A percentile compares a stretch with the other conserved stretches of the same genome.
phyloP scores from a whole-genome alignment of 148 eudicot species.

The Camellia sinensis region DNA sequence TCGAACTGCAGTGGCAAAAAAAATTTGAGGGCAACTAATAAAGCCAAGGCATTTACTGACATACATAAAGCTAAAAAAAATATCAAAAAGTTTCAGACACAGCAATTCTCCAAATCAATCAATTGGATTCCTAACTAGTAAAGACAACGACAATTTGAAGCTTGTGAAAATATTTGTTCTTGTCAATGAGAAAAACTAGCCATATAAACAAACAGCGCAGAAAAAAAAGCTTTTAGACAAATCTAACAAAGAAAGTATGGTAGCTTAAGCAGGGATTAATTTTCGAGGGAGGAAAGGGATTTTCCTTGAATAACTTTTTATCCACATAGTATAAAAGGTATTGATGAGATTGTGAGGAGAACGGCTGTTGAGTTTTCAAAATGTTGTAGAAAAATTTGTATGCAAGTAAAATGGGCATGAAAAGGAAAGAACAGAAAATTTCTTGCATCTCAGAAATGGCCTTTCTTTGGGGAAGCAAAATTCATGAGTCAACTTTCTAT shows the following conservation, averaged over 20 bases:
- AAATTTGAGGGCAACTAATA: not conserved
- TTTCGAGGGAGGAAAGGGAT: not conserved
- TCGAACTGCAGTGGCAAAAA: conserved; percentile 48
- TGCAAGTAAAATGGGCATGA: not conserved
- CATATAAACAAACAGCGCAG: not conserved
- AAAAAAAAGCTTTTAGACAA: not conserved
- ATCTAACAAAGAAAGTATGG: not conserved
- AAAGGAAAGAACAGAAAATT: not conserved
- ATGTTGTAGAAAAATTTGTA: too few relatives aligned
- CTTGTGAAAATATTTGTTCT: not conserved
- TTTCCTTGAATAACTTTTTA: not conserved
- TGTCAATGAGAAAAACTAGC: too few relatives aligned
- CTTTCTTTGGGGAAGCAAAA: too few relatives aligned
- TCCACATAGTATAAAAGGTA: not conserved
- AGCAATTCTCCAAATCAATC: too few relatives aligned
- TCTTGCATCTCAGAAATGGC: too few relatives aligned
- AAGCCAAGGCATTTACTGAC: not conserved
- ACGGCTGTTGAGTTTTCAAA: not conserved
- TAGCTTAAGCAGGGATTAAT: not conserved
- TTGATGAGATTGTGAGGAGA: not conserved
- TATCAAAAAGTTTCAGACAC: too few relatives aligned
- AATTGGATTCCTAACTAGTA: too few relatives aligned
- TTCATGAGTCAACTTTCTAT: too few relatives aligned
- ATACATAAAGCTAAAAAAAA: not conserved
- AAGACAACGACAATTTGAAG: not conserved